Evolutionary conservation across 2,329 filamentous ascomycete species (phyloP), one percentile per base, ranked within the genome.

Genomic region (Botrytis aclada): DNA sequence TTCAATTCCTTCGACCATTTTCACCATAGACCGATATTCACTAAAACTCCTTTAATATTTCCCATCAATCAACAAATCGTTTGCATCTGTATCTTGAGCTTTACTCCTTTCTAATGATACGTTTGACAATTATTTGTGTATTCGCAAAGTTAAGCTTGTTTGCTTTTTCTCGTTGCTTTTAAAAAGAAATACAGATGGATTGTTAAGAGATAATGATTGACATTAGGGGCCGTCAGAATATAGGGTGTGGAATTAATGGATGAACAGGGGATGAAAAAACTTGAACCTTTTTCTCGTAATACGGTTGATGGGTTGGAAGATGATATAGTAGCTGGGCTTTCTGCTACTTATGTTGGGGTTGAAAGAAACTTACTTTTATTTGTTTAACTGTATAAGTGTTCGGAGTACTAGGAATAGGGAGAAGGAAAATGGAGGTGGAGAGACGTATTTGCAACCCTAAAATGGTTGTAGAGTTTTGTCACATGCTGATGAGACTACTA

Each of bases 1-100:
- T 66, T 66, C n/a, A 41, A 66, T 45, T 66, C 34, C 37, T 56
- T 41, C 60, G 34, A 54, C 29, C 45, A 66, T 66, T 58, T 47
- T 37, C 70, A 71, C 29, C 45, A 54, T 71, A 66, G n/a, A 71
- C 37, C 37, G 62, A 20, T 41, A 43, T 69, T 58, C 47, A 69
- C 65, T 37, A 66, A 56, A 41, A 41, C 16, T 34, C n/a, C 54
- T 71, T 64, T 65, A 70, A 64, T 66, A 41, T 37, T 56, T 43
- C 25, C 47, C 45, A 41, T 65, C 43, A 25, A 54, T 51, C 34
- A 64, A 65, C 51, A 37, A 54, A 56, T 64, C 16, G 43, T 32
- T 71, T 65, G 34, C 43, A 25, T 41, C 69, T 51, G 45, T 45
- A 71, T 34, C 45, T 20, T 65, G 37, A 66, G 65, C 18, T 32